These are phyloP conservation scores for Schizosaccharomyces japonicus DNA, from an alignment of 805 yeast genomes.

Conservation along the genomic window DNA sequence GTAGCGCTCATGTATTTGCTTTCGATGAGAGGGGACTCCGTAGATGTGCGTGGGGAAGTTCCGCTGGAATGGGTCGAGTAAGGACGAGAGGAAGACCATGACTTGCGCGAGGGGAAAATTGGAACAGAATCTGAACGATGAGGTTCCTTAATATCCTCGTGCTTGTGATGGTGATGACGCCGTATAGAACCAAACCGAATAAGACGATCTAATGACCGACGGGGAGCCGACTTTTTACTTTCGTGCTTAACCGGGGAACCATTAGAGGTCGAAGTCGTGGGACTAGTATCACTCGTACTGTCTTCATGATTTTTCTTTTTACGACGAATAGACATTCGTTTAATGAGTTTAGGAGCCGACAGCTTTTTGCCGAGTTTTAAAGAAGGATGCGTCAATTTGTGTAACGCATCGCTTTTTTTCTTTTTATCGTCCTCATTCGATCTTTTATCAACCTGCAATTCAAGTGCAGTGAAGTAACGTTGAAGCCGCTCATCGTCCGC, in stretches of 20 bases:
- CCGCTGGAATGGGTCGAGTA: not conserved
- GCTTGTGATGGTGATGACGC: not conserved
- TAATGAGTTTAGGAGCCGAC: not conserved
- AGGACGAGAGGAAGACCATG: not conserved
- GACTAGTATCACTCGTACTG: not conserved
- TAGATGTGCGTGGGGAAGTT: not conserved
- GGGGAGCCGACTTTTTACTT: slow-evolving; percentile 1
- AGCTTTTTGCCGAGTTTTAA: not conserved
- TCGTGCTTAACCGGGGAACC: not conserved
- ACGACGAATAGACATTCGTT: not conserved
- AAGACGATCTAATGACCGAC: not conserved
- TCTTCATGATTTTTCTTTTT: not conserved
- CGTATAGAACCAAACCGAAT: not conserved
- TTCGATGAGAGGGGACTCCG: too few relatives aligned
- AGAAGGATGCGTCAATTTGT: not conserved
- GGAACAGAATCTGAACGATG: not conserved
- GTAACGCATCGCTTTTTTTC: not conserved
- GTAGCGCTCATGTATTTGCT: too few relatives aligned
- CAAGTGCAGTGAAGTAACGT: slow-evolving; percentile 2
- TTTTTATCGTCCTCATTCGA: not conserved
- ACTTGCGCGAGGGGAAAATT: not conserved
- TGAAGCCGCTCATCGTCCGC: slow-evolving; percentile 1
- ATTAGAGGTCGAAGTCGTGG: not conserved
- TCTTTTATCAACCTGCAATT: slow-evolving; percentile 2
- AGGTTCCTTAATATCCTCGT: not conserved